These are phyloP conservation scores for Porcisia hertigi DNA, from an alignment of 208 protist genomes.

Conservation along the genomic window DNA sequence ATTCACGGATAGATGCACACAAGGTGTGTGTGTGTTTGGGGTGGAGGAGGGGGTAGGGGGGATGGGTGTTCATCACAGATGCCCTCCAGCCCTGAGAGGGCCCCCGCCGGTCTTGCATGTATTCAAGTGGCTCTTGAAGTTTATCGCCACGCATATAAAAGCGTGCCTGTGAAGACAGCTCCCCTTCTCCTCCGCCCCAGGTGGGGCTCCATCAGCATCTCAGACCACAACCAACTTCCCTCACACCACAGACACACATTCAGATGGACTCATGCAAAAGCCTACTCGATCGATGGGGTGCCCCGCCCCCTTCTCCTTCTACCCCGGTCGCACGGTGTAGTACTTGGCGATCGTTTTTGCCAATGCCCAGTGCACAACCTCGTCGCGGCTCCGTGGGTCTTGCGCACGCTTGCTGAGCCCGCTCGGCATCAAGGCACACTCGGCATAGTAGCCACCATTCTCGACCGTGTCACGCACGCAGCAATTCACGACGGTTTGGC, in stretches of 20 bases:
- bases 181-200: neutral
- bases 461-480: slow-evolving; percentile 62
- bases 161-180: neutral
- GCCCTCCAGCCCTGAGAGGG: too few species aligned
- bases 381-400: slow-evolving; percentile 49
- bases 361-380: slow-evolving; percentile 82
- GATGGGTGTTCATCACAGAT: too few species aligned
- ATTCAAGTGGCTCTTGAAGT: neutral
- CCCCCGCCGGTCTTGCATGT: neutral
- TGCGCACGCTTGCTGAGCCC: slow-evolving; percentile 69
- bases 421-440: slow-evolving; percentile 67
- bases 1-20: too few species aligned
- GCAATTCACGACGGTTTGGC: slow-evolving; percentile 76
- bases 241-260: neutral
- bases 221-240: neutral
- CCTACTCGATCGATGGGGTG: neutral
- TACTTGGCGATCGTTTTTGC: slow-evolving; percentile 85
- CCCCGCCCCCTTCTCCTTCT: too few species aligned
- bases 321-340: slow-evolving; percentile 45
- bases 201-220: neutral
- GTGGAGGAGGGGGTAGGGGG: too few species aligned
- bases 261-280: neutral
- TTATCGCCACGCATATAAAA: neutral
- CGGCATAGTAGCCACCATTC: slow-evolving; percentile 77
- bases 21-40: too few species aligned